These are phyloP conservation scores for Aechmea fasciata DNA, from an alignment of 176 grass and related monocot genomes.

Conservation along the genomic window DNA sequence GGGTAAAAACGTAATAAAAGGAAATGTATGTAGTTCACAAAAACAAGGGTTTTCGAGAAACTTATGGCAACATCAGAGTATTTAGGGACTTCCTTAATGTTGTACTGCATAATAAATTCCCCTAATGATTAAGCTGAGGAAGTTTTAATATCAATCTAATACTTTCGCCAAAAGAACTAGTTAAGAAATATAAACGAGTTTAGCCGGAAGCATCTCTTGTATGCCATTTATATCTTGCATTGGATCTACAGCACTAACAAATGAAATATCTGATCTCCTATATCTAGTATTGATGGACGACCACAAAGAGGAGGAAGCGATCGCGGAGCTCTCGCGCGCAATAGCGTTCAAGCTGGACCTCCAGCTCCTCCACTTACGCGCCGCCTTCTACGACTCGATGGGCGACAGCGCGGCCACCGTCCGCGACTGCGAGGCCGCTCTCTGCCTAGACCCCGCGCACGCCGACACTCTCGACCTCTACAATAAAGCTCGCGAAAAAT, in stretches of 20 bases:
- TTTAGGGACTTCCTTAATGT: too few species aligned
- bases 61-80: too few species aligned
- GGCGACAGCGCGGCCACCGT: constrained; percentile 35
- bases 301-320: constrained; percentile 69
- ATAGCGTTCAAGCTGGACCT: constrained; percentile 75
- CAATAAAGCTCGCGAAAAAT: constrained; percentile 43
- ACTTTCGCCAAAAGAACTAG: background rate
- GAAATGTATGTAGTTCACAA: too few species aligned
- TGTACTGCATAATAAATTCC: too few species aligned
- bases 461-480: constrained; percentile 78
- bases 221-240: background rate
- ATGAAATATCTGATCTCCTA: background rate
- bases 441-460: constrained; percentile 66
- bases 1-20: too few species aligned
- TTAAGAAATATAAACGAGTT: background rate
- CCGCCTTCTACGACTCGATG: constrained; percentile 79
- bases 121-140: too few species aligned
- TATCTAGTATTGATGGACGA: constrained; percentile 81
- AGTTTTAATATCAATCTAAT: background rate
- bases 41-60: too few species aligned
- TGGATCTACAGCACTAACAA: background rate
- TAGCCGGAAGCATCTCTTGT: background rate
- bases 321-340: constrained; percentile 49
- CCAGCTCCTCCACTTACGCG: constrained; percentile 78
- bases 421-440: constrained; percentile 78